These are phyloP conservation scores for Pichia inconspicua DNA, from an alignment of 1,139 yeast genomes.

Conservation along the genomic window DNA sequence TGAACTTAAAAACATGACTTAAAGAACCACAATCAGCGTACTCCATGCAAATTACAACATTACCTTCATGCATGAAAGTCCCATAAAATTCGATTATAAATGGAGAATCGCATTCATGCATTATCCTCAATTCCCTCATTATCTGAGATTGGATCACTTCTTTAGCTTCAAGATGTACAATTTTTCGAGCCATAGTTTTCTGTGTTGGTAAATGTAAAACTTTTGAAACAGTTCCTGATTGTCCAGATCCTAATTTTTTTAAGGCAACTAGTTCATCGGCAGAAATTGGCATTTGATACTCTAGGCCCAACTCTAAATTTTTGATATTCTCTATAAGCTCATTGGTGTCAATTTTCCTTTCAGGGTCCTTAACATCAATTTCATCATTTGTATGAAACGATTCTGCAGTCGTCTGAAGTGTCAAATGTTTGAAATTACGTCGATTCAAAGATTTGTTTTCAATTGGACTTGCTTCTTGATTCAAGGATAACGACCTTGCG, in stretches of 20 bases:
- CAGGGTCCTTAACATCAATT: conserved; percentile 28
- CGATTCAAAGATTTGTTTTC: conserved; percentile 59
- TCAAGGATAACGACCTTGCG: conserved; percentile 5
- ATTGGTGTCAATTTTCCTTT: conserved; percentile 28
- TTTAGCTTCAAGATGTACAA: conserved; percentile 80
- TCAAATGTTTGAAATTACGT: conserved; percentile 65
- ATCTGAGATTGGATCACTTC: conserved; percentile 78
- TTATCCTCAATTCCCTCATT: conserved; percentile 75
- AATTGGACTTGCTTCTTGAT: conserved; percentile 20
- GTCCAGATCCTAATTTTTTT: conserved; percentile 83
- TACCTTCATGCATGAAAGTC: conserved; percentile 63
- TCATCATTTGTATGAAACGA: background rate
- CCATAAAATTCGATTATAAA: conserved; percentile 87
- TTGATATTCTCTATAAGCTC: conserved; percentile 31
- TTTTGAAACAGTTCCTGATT: conserved; percentile 87
- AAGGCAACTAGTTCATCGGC: conserved; percentile 67
- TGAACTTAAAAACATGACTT: conserved; percentile 57
- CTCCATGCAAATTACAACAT: conserved; percentile 87
- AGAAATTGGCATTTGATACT: conserved; percentile 44
- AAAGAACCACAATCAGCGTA: conserved; percentile 92
- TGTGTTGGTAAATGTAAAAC: conserved; percentile 86
- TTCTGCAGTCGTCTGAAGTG: conserved; percentile 32
- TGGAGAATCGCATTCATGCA: conserved; percentile 83
- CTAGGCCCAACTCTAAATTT: conserved; percentile 39
- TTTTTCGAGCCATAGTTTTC: conserved; percentile 83